Evolutionary conservation across 1,284 basidiomycete genomes (phyloP), one percentile per base, ranked within the genome.

Genomic region (Ganoderma lingzhi): DNA sequence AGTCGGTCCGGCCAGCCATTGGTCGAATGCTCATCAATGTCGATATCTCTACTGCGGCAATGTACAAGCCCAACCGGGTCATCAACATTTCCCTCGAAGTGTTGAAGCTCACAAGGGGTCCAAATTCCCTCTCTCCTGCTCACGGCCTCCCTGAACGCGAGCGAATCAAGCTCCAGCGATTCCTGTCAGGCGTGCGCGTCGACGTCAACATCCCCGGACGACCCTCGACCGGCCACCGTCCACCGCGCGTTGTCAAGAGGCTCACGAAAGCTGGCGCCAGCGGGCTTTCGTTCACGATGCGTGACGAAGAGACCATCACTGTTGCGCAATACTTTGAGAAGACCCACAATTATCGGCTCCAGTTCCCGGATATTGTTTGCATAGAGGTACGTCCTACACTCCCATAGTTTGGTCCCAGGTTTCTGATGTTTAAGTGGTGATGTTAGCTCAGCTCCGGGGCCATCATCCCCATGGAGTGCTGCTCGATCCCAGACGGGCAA

Each of bases 31-130:
- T 93, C 53, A 87, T 94, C 76, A 94, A 94, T 72, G 86, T 94
- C 71, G 93, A 94, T 72, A 92, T 93, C 67, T 88, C 89, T 1
- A 93, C 93, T 0, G 92, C 88, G 0, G 85, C 87, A 0, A 93
- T 94, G 91, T 94, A 91, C 78, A 88, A 88, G 76, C 75, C 84
- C 0, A 85, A 86, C 0, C 71, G 78, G 0, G 76, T 89, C 4
- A 75, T 93, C 59, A 77, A 82, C 32, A 78, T 93, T 1, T 90
- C 90, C 71, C 79, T 90, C 2, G 88, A 90, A 30, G 87, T 86
- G 75, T 68, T 93, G 41, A 80, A 82, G 23, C 23, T 23, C 23
- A 23, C 23, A 23, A 23, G 23, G 23, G 23, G 23, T 23, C 23
- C 23, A 23, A 23, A 23, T 23, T 81, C 85, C 2, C 77, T 80